A percentile compares a stretch with the other conserved stretches of the same genome.
Evolutionary conservation across 805 yeast genomes (phyloP).

Genomic region (Vanderwaltozyma yarrowii): DNA sequence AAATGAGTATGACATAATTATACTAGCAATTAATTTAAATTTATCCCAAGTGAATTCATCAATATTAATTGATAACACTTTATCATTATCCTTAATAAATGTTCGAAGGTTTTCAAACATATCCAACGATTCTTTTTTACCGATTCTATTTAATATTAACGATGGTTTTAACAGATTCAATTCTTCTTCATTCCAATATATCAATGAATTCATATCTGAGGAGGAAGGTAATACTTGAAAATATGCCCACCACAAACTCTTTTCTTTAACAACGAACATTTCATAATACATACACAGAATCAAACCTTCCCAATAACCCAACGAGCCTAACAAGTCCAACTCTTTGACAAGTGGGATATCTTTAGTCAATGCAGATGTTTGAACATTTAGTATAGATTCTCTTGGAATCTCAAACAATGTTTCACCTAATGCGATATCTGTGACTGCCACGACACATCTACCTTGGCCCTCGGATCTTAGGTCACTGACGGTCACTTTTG

Average conservation of each 20-base stretch:
- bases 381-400: slow-evolving; percentile 44
- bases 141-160: slow-evolving; percentile 56
- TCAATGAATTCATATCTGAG: slow-evolving; percentile 47
- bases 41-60: slow-evolving; percentile 38
- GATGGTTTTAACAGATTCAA: slow-evolving; percentile 55
- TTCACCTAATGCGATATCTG: slow-evolving; percentile 53
- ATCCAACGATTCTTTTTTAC: slow-evolving; percentile 52
- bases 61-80: slow-evolving; percentile 25
- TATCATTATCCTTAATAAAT: slow-evolving; percentile 14
- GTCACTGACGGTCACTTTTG: slow-evolving; percentile 53
- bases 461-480: slow-evolving; percentile 55
- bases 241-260: slow-evolving; percentile 60
- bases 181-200: slow-evolving; percentile 71
- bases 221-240: slow-evolving; percentile 56
- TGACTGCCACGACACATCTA: slow-evolving; percentile 59
- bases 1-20: slow-evolving; percentile 84
- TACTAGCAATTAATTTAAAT: slow-evolving; percentile 64
- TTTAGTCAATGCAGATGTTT: slow-evolving; percentile 39
- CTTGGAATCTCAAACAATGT: slow-evolving; percentile 62
- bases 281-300: slow-evolving; percentile 62
- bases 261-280: slow-evolving; percentile 32
- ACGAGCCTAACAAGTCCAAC: slow-evolving; percentile 28
- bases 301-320: slow-evolving; percentile 68
- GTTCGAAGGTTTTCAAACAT: slow-evolving; percentile 38
- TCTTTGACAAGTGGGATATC: slow-evolving; percentile 26